phyloP scores from a whole-genome alignment of 768 basidiomycete genomes.

The Ramaria sp. region DNA sequence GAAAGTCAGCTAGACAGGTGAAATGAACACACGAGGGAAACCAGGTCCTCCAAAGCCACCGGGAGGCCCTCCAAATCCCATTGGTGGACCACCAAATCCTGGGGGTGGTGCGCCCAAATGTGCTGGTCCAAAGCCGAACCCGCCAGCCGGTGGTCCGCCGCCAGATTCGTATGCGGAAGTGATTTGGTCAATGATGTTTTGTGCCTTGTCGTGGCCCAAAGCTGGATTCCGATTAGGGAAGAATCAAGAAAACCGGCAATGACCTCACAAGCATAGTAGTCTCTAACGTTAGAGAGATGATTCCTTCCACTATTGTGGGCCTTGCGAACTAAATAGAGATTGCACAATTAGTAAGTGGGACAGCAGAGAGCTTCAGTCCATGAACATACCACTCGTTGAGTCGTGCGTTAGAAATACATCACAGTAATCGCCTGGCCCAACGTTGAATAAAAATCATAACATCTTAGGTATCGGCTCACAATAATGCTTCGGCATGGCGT shows the following conservation, averaged over 20 bases:
- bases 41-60: conserved; percentile 12
- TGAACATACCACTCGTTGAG: conserved; percentile 68
- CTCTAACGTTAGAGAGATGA: conserved; percentile 90
- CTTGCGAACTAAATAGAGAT: conserved; percentile 62
- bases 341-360: conserved; percentile 8
- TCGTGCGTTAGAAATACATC: conserved; percentile 94
- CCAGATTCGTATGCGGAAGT: conserved; percentile 79
- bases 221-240: too few relatives aligned
- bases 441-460: neutral
- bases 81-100: conserved; percentile 31
- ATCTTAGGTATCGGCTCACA: conserved; percentile 26
- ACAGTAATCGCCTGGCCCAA: conserved; percentile 51
- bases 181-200: conserved; percentile 95
- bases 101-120: conserved; percentile 19
- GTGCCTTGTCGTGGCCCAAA: conserved; percentile 50
- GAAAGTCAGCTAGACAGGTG: neutral
- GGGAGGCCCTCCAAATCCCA: conserved; percentile 26
- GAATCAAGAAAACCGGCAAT: too few relatives aligned
- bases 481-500: conserved; percentile 65
- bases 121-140: conserved; percentile 32
- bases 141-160: conserved; percentile 77
- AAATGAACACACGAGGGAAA: conserved; percentile 1
- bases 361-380: neutral
- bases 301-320: conserved; percentile 98
- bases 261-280: conserved; percentile 86